Evolutionary conservation across 2,329 filamentous ascomycete genomes (phyloP).

Genomic region (Metarhizium brunneum): DNA sequence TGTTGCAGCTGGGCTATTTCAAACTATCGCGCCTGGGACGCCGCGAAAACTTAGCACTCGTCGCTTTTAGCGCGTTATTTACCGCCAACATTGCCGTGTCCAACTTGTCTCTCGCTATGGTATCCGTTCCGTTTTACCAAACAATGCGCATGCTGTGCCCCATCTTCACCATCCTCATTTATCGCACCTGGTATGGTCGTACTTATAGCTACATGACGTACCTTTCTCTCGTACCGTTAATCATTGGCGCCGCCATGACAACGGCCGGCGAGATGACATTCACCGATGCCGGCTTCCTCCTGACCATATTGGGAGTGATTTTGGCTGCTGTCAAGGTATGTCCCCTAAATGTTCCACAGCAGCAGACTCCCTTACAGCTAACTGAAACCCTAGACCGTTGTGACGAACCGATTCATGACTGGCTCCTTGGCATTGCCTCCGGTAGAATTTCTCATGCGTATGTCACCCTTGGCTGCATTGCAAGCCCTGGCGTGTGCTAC

Average conservation of each 20-base stretch:
- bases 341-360: neutral
- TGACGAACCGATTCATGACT: slow-evolving; percentile 56
- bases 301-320: slow-evolving; percentile 45
- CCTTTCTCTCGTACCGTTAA: slow-evolving; percentile 50
- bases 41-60: slow-evolving; percentile 44
- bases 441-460: slow-evolving; percentile 51
- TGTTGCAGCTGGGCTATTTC: slow-evolving; percentile 43
- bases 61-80: slow-evolving; percentile 51
- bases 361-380: neutral
- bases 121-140: slow-evolving; percentile 58
- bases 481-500: slow-evolving; percentile 45
- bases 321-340: slow-evolving; percentile 45
- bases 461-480: slow-evolving; percentile 50
- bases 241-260: slow-evolving; percentile 48
- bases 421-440: slow-evolving; percentile 47
- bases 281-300: slow-evolving; percentile 44
- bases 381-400: slow-evolving; percentile 36
- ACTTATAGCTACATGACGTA: slow-evolving; percentile 48
- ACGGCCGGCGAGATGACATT: slow-evolving; percentile 56
- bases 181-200: slow-evolving; percentile 44
- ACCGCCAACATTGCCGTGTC: slow-evolving; percentile 56
- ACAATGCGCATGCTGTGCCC: slow-evolving; percentile 53
- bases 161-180: slow-evolving; percentile 53
- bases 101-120: slow-evolving; percentile 52
- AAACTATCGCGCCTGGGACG: slow-evolving; percentile 40